Evolutionary conservation across 305 asterid genomes (phyloP), one percentile per base, ranked within the genome.

Genomic region (Fraxinus sp.): DNA sequence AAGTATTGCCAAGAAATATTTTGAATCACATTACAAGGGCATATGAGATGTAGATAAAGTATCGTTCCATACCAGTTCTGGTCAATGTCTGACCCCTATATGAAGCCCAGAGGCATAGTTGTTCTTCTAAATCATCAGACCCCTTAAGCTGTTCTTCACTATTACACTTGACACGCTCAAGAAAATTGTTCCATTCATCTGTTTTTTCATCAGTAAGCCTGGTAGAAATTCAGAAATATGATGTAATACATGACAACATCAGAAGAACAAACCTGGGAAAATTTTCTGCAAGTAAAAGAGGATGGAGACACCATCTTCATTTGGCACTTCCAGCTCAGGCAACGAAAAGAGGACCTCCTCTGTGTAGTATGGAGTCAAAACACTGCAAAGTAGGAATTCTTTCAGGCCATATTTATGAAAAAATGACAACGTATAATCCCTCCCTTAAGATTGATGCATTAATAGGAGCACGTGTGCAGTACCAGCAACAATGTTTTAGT

Each of bases 251-350:
- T 41, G 52, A 22, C 36, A 84, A 86, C 71, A 76, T 76, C 78
- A 11, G 64, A 79, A 86, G 75, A 80, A 77, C 91, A 86, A 84
- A 93, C 99, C 98, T 90, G 99, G 98, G 85, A 88, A 97, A 87
- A 94, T 94, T 86, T 94, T 97, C 93, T 97, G 97, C 90, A 97
- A 87, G 92, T 97, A 97, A 86, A 94, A 97, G 77, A 93, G 92
- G 88, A 97, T 97, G 44, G 98, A 97, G 82, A 97, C 98, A 75
- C 99, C 99, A 87, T 97, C 99, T 89, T 97, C 99, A 88, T 97
- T 97, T 76, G 92, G 91, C 80, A 44, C 94, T 91, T 94, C 98
- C 84, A 97, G 91, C 86, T 90, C 98, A 80, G 91, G 91, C 92
- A 94, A 91, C 24, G 99, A 97, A 89, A 94, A 96, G 62, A 96